These are phyloP conservation scores for Coccomyxa sp. DNA, from an alignment of 139 green algal genomes.

Conservation along the genomic window DNA sequence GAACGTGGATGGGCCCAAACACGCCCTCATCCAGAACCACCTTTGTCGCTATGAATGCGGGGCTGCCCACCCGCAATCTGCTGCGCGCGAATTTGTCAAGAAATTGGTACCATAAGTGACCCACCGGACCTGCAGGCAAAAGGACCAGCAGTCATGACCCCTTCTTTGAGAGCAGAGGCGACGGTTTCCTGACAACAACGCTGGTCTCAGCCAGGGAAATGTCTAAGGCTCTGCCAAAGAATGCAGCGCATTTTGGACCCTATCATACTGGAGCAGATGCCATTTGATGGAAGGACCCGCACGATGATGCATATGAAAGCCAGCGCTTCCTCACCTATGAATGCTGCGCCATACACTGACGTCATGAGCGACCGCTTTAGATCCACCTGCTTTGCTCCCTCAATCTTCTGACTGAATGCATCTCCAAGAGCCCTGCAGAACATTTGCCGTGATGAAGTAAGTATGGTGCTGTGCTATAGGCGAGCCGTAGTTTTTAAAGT, in stretches of 20 bases:
- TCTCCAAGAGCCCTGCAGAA: conserved; percentile 19
- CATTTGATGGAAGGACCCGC: background rate
- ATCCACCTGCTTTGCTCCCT: background rate
- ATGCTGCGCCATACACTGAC: background rate
- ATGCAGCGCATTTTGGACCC: too few species aligned
- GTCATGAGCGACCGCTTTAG: background rate
- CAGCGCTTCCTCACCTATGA: conserved; percentile 8
- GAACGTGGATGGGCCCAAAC: conserved; percentile 25
- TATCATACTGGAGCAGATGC: too few species aligned
- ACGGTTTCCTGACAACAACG: too few species aligned
- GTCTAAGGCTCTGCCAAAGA: too few species aligned
- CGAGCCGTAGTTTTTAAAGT: too few species aligned
- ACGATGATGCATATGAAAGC: background rate
- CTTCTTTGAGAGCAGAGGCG: too few species aligned
- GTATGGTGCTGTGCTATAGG: background rate
- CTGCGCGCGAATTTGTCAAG: background rate
- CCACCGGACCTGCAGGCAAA: background rate
- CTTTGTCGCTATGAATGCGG: background rate
- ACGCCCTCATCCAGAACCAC: conserved; percentile 15
- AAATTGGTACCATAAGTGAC: conserved; percentile 6
- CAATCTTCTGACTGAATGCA: conserved; percentile 12
- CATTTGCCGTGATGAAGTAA: background rate
- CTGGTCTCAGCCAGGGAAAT: too few species aligned
- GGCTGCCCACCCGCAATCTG: background rate
- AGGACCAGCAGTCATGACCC: too few species aligned